Conservation (phyloP, 1,284 basidiomycete species). For the Melanopsichium pennsylvanicum region DNA sequence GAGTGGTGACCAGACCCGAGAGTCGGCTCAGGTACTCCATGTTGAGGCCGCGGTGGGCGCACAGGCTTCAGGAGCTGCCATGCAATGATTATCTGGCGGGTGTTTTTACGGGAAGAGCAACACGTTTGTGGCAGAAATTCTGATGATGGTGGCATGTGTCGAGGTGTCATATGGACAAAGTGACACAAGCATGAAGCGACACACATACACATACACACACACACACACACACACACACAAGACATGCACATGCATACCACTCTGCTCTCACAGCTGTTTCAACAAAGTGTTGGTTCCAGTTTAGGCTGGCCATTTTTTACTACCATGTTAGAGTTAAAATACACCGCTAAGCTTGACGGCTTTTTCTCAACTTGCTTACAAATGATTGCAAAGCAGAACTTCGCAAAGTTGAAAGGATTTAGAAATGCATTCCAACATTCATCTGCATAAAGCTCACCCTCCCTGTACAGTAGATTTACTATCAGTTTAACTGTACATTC, state of each 20-base stretch:
- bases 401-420: neutral
- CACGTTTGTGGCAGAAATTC: too few species aligned
- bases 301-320: too few species aligned
- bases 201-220: constrained; percentile 1
- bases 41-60: constrained; percentile 15
- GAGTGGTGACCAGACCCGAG: constrained; percentile 39
- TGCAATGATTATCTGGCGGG: too few species aligned
- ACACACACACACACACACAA: neutral
- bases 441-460: neutral
- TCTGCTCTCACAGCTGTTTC: too few species aligned
- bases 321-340: neutral
- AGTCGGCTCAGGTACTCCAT: constrained; percentile 49
- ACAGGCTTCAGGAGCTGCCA: neutral
- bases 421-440: constrained; percentile 1
- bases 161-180: neutral
- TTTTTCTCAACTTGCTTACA: constrained; percentile 36
- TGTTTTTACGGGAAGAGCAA: too few species aligned
- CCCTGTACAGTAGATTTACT: too few species aligned
- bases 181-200: constrained; percentile 1
- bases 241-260: too few species aligned
- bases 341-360: too few species aligned
- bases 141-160: constrained; percentile 1
- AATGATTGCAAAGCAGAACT: constrained; percentile 5
- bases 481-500: too few species aligned
- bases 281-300: constrained; percentile 15